A percentile compares a stretch with the other conserved stretches of the same genome.
Conservation (phyloP, 208 protist genomes). For the Leishmania tropica region DNA sequence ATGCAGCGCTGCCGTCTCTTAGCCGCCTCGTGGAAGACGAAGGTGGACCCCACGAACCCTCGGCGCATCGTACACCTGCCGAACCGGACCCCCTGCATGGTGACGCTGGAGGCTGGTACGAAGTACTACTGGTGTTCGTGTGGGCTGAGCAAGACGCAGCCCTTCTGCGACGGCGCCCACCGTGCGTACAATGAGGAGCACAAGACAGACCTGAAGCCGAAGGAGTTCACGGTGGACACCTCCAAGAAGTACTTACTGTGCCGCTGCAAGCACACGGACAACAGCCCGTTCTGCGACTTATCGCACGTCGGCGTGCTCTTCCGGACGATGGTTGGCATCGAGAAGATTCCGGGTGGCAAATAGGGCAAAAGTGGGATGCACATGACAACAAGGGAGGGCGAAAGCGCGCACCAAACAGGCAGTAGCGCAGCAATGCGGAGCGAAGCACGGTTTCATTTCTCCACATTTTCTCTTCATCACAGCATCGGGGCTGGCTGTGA, state of each 20-base stretch:
- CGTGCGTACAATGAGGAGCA: conserved; percentile 70
- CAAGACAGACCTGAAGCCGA: conserved; percentile 61
- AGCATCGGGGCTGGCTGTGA: neutral
- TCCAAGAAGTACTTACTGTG: conserved; percentile 68
- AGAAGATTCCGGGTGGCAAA: conserved; percentile 35
- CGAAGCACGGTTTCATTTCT: neutral
- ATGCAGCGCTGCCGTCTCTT: conserved; percentile 47
- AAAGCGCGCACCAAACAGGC: neutral
- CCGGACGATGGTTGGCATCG: conserved; percentile 55
- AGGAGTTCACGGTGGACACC: conserved; percentile 58
- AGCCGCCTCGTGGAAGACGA: conserved; percentile 69
- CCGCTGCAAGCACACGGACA: conserved; percentile 77
- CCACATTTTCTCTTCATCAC: neutral
- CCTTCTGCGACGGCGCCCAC: conserved; percentile 81
- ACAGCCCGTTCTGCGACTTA: conserved; percentile 69
- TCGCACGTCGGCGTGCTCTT: conserved; percentile 75
- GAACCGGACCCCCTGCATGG: conserved; percentile 52
- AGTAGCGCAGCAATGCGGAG: neutral
- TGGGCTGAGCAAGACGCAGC: conserved; percentile 78
- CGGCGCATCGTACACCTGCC: conserved; percentile 51
- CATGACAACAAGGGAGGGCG: neutral
- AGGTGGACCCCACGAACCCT: conserved; percentile 64
- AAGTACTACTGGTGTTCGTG: conserved; percentile 88
- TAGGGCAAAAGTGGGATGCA: conserved; percentile 7
- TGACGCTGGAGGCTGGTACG: conserved; percentile 55